These are phyloP conservation scores for sweet orange (Citrus sinensis) DNA, from an alignment of 345 rosid species.

Conservation along the genomic window DVS_A1.0 CM039163.1:5766501-5767000, in stretches of 20 bases:
- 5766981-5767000: not conserved
- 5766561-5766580: not conserved
- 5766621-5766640: not conserved
- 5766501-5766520: not conserved
- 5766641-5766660: not conserved
- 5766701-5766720: not conserved
- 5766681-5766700: not conserved
- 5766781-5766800: not conserved
- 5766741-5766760: not conserved
- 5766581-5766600: not conserved
- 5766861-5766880: constrained; percentile 8
- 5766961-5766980: not conserved
- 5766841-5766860: not conserved
- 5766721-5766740: not conserved
- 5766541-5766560: not conserved
- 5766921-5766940: not conserved
- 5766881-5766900: not conserved
- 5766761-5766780: not conserved
- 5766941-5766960: not conserved
- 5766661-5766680: not conserved
- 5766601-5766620: not conserved
- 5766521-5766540: not conserved
- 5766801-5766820: not conserved
- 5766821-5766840: not conserved
- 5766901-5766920: not conserved